phyloP scores from a whole-genome alignment of 2,329 filamentous ascomycete species.

The Rachicladosporium sp. region DNA sequence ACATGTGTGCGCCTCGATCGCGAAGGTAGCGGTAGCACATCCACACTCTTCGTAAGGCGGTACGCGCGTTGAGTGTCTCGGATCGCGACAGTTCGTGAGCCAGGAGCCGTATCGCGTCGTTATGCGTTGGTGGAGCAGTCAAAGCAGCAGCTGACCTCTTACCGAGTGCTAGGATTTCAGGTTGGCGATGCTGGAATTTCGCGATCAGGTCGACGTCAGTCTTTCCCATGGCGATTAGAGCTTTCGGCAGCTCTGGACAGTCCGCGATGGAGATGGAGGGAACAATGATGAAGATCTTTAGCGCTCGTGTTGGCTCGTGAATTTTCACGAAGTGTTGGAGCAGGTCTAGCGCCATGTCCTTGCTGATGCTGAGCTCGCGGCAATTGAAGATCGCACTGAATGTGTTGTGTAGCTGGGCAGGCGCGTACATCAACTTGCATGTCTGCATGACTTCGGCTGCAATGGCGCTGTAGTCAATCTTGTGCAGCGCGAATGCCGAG shows the following conservation, averaged over 20 bases:
- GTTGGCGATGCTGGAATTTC: constrained; percentile 9
- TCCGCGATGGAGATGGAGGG: constrained; percentile 9
- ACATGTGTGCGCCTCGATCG: constrained; percentile 30
- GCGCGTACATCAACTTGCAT: constrained; percentile 1
- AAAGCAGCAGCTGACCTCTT: constrained; percentile 1
- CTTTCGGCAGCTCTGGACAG: constrained; percentile 11
- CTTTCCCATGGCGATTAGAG: constrained; percentile 7
- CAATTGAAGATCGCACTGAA: neutral
- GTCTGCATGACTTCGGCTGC: constrained; percentile 7
- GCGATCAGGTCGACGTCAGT: neutral
- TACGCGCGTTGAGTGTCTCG: constrained; percentile 24
- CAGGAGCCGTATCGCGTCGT: constrained; percentile 33
- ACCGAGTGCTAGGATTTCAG: constrained; percentile 6
- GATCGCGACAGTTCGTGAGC: constrained; percentile 33
- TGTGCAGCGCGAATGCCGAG: neutral
- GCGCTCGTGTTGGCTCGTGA: constrained; percentile 6
- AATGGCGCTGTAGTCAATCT: neutral
- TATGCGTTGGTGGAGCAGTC: constrained; percentile 23
- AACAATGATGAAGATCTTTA: constrained; percentile 9
- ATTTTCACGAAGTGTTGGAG: constrained; percentile 11
- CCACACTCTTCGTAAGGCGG: constrained; percentile 34
- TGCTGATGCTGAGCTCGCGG: constrained; percentile 6
- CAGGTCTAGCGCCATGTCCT: constrained; percentile 5
- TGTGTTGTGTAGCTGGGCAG: too few species aligned
- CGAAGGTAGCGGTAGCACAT: constrained; percentile 36